A percentile compares a stretch with the other conserved stretches of the same genome.
Evolutionary conservation across 345 rosid species (phyloP).

Genomic region (Lepidium didymum): DNA sequence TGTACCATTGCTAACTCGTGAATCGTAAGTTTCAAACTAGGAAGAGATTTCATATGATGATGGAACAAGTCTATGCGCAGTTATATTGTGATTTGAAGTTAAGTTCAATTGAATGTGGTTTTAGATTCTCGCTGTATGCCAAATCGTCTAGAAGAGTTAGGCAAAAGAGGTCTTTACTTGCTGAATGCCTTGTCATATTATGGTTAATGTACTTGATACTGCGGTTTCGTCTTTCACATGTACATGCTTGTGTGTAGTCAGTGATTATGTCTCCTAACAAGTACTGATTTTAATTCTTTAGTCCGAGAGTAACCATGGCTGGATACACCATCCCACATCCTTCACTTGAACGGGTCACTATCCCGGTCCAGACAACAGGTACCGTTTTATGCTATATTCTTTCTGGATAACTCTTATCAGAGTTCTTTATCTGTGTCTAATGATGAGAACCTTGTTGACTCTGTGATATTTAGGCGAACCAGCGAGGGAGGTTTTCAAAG

Average conservation of each 20-base stretch:
- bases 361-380: slow-evolving; percentile 95
- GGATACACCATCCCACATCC: slow-evolving; percentile 95
- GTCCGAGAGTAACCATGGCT: slow-evolving; percentile 64
- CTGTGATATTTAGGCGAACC: slow-evolving; percentile 52
- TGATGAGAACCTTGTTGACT: not conserved
- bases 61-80: not conserved
- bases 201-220: not conserved
- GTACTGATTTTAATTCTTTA: slow-evolving; percentile 32
- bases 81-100: not conserved
- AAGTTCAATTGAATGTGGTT: not conserved
- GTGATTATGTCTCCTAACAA: not conserved
- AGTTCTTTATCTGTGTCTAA: not conserved
- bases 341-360: slow-evolving; percentile 66
- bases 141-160: not conserved
- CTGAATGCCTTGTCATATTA: not conserved
- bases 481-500: slow-evolving; percentile 77
- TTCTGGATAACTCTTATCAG: not conserved
- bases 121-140: not conserved
- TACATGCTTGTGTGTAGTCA: not conserved
- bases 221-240: not conserved
- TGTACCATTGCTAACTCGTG: not conserved
- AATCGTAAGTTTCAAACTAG: not conserved
- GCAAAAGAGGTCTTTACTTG: not conserved
- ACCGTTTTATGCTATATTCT: not conserved
- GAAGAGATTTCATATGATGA: not conserved